These are phyloP conservation scores for Galium porrigens DNA, from an alignment of 305 asterid species.

Conservation along the genomic window DNA sequence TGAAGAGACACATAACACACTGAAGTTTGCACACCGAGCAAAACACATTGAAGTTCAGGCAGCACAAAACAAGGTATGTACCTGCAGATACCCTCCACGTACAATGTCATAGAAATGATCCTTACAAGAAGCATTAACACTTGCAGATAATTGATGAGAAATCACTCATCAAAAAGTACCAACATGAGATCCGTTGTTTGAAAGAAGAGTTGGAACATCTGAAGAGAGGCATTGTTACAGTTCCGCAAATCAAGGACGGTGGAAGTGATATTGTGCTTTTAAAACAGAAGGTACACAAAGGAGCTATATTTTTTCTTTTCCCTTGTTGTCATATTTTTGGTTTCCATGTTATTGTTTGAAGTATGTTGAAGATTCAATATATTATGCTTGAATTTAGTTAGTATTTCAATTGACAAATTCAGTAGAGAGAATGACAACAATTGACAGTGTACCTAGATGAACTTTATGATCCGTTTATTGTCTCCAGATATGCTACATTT, in stretches of 20 bases:
- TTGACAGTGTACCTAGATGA: background rate
- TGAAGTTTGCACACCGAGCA: conserved; percentile 98
- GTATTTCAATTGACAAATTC: background rate
- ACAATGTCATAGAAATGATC: conserved; percentile 9
- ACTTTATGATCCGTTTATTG: background rate
- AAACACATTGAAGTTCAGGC: conserved; percentile 96
- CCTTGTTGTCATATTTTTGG: background rate
- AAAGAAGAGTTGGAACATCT: conserved; percentile 91
- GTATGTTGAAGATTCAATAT: background rate
- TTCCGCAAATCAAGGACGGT: background rate
- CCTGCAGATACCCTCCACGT: conserved; percentile 13
- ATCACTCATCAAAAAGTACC: conserved; percentile 93
- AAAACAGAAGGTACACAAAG: conserved; percentile 66
- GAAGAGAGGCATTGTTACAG: conserved; percentile 41
- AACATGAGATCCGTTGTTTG: conserved; percentile 74
- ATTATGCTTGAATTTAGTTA: background rate
- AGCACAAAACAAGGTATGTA: conserved; percentile 73
- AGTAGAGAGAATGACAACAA: background rate
- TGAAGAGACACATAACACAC: conserved; percentile 95
- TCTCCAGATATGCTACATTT: background rate
- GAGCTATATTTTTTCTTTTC: background rate
- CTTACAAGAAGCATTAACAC: conserved; percentile 21
- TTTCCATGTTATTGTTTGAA: background rate
- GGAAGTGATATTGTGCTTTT: conserved; percentile 58
- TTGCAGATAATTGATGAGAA: conserved; percentile 94